These are phyloP conservation scores for Populus davidiana DNA, from an alignment of 345 rosid species.

Conservation along the genomic window DNA sequence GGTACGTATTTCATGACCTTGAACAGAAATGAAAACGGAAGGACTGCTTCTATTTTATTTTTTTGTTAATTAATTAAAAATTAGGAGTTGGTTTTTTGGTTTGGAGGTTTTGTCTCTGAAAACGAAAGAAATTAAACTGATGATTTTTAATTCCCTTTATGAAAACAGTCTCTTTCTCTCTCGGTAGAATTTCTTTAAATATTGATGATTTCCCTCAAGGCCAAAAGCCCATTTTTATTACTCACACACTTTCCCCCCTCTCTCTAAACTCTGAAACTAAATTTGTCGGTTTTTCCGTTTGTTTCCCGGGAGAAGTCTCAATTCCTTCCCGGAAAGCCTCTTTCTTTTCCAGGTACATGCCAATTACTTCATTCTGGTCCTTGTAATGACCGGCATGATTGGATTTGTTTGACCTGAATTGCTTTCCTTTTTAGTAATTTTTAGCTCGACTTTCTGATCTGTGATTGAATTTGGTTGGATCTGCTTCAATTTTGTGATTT, in stretches of 20 bases:
- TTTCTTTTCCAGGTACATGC: neutral
- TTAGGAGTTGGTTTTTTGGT: neutral
- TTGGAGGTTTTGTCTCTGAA: neutral
- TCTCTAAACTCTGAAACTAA: neutral
- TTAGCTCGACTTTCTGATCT: neutral
- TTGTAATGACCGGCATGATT: neutral
- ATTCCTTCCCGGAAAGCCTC: neutral
- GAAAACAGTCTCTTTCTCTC: neutral
- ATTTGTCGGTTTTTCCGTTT: neutral
- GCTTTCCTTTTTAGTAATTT: neutral
- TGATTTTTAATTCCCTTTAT: neutral
- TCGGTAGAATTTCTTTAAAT: neutral
- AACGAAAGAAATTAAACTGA: neutral
- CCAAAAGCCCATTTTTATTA: neutral
- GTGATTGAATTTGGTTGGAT: neutral
- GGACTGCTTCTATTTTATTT: too few relatives aligned
- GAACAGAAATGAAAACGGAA: too few relatives aligned
- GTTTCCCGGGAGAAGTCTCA: slow-evolving; percentile 1
- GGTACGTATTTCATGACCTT: too few relatives aligned
- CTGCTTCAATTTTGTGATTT: neutral
- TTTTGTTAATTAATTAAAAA: too few relatives aligned
- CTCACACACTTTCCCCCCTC: neutral
- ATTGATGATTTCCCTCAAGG: neutral
- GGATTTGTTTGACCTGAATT: neutral
- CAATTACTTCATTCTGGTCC: neutral